Conservation (phyloP, 2,329 filamentous ascomycete genomes). For the Claviceps arundinis region DNA sequence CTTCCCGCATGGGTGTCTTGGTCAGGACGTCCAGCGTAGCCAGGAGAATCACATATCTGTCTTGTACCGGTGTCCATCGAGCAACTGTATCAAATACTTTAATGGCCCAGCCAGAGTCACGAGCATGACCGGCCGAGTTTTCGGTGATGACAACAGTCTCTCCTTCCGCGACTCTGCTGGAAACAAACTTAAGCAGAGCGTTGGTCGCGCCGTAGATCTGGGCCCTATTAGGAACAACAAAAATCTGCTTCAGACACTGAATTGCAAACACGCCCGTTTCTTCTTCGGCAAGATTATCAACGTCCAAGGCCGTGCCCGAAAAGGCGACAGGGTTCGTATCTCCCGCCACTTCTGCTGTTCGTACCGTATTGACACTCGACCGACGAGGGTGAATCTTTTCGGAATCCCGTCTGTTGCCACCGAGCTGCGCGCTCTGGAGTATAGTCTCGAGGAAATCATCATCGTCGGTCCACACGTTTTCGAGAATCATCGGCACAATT, state of each 20-base stretch:
- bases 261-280: slow-evolving; percentile 75
- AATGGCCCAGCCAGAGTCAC: slow-evolving; percentile 61
- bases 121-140: slow-evolving; percentile 23
- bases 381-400: slow-evolving; percentile 53
- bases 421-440: slow-evolving; percentile 50
- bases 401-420: slow-evolving; percentile 50
- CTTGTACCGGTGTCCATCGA: slow-evolving; percentile 84
- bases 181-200: slow-evolving; percentile 63
- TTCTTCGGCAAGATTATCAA: slow-evolving; percentile 80
- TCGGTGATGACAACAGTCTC: slow-evolving; percentile 39
- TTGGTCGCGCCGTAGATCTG: slow-evolving; percentile 69
- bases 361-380: slow-evolving; percentile 67
- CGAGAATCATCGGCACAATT: slow-evolving; percentile 72
- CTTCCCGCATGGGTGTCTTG: slow-evolving; percentile 53
- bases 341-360: slow-evolving; percentile 46
- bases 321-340: slow-evolving; percentile 58
- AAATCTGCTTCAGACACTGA: slow-evolving; percentile 76
- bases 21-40: slow-evolving; percentile 67
- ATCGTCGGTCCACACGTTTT: slow-evolving; percentile 70
- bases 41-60: slow-evolving; percentile 81
- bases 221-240: slow-evolving; percentile 64
- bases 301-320: slow-evolving; percentile 72
- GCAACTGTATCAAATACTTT: slow-evolving; percentile 68
- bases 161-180: slow-evolving; percentile 39
- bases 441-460: slow-evolving; percentile 57